Evolutionary conservation across 2,329 filamentous ascomycete genomes (phyloP).

Genomic region (Exophiala sp.): DNA sequence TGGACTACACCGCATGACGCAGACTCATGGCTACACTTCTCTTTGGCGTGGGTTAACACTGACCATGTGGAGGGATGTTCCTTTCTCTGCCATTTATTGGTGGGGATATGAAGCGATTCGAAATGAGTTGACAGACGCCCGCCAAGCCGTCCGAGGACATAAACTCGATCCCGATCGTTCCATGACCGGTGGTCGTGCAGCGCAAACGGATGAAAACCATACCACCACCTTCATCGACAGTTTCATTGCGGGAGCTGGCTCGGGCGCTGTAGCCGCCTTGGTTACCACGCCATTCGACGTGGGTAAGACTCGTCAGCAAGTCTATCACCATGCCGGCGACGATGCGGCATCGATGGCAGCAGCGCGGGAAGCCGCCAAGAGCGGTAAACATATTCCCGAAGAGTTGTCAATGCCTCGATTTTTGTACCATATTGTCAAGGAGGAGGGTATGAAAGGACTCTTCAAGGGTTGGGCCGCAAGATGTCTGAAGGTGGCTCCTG

Average conservation of each 20-base stretch:
- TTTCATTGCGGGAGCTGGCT: conserved; percentile 76
- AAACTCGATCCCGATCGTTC: conserved; percentile 37
- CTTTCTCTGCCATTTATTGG: conserved; percentile 97
- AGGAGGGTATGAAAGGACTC: conserved; percentile 72
- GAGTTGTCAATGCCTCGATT: conserved; percentile 72
- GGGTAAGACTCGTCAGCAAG: conserved; percentile 90
- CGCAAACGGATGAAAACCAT: conserved; percentile 61
- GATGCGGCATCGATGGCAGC: conserved; percentile 28
- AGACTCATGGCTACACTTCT: conserved; percentile 66
- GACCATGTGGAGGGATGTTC: conserved; percentile 93
- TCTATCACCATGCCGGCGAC: conserved; percentile 58
- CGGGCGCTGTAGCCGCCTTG: conserved; percentile 78
- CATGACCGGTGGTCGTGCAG: conserved; percentile 41
- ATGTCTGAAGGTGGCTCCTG: conserved; percentile 88
- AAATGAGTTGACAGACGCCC: conserved; percentile 61
- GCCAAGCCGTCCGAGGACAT: conserved; percentile 48
- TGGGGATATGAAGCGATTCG: conserved; percentile 89
- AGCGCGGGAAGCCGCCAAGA: conserved; percentile 17
- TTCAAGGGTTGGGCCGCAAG: conserved; percentile 90
- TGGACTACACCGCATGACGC: conserved; percentile 73
- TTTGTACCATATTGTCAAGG: conserved; percentile 82
- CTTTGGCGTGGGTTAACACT: conserved; percentile 86
- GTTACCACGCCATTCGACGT: conserved; percentile 95
- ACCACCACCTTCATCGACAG: conserved; percentile 77
- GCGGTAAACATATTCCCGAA: conserved; percentile 52